These are phyloP conservation scores for Gossypium schwendimanii DNA, from an alignment of 441 rosid species.

Conservation along the genomic window DNA sequence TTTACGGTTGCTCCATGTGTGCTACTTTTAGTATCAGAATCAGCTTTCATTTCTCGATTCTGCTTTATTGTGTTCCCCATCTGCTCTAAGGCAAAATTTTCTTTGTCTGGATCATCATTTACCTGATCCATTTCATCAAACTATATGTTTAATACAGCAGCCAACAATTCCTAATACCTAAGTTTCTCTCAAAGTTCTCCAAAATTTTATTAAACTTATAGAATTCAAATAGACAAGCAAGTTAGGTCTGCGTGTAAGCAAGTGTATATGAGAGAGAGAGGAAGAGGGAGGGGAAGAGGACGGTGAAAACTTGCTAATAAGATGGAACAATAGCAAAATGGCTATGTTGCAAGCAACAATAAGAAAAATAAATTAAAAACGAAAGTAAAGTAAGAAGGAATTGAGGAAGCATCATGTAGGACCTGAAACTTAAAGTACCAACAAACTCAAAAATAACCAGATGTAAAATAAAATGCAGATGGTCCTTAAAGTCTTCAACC, in stretches of 20 bases:
- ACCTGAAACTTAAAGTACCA: not conserved
- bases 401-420: not conserved
- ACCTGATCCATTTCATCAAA: conserved; percentile 36
- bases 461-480: conserved; percentile 1
- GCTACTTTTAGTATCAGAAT: conserved; percentile 25
- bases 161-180: not conserved
- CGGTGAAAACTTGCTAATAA: not conserved
- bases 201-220: not conserved
- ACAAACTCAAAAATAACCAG: not conserved
- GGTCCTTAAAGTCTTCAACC: not conserved
- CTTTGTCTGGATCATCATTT: conserved; percentile 43
- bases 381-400: not conserved
- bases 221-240: conserved; percentile 3
- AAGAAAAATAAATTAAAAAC: not conserved
- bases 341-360: not conserved
- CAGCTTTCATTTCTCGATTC: conserved; percentile 21
- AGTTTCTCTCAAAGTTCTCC: not conserved
- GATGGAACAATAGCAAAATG: conserved; percentile 3
- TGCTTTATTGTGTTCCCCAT: conserved; percentile 19
- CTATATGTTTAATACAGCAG: not conserved
- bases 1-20: conserved; percentile 32
- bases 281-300: not conserved
- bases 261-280: not conserved
- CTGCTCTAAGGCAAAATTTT: conserved; percentile 40
- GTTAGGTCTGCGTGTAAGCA: not conserved